phyloP scores from a whole-genome alignment of 2,329 filamentous ascomycete species.

The Aspergillus sclerotialis region DNA sequence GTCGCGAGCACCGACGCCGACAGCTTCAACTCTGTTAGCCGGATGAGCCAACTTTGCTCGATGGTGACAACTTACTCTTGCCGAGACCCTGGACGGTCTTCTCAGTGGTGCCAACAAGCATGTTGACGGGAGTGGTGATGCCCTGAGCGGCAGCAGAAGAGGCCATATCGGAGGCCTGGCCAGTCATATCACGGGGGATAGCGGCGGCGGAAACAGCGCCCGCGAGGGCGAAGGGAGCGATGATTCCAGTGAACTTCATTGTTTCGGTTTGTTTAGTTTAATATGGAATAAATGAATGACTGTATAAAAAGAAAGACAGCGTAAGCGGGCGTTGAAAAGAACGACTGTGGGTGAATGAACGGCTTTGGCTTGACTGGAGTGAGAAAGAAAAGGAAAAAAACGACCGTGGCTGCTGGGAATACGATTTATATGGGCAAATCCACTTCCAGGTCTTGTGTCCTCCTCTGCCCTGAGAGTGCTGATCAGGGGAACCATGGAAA shows the following conservation, averaged over 20 bases:
- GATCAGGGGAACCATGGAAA: slow-evolving; percentile 2
- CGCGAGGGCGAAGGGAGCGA: slow-evolving; percentile 24
- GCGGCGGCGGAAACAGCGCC: slow-evolving; percentile 22
- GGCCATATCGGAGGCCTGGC: neutral
- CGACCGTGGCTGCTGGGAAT: neutral
- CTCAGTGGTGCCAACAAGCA: slow-evolving; percentile 1
- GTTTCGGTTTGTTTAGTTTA: slow-evolving; percentile 9
- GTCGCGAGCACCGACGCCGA: slow-evolving; percentile 2
- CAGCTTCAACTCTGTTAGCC: neutral
- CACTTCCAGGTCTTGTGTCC: neutral
- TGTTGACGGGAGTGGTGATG: neutral
- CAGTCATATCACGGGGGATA: slow-evolving; percentile 14
- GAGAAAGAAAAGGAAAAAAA: slow-evolving; percentile 4
- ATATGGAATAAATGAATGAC: slow-evolving; percentile 19
- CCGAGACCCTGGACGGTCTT: slow-evolving; percentile 3
- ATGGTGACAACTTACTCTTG: neutral
- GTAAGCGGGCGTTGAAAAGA: slow-evolving; percentile 9
- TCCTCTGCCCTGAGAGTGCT: neutral
- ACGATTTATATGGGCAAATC: slow-evolving; percentile 18
- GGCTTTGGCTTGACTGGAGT: slow-evolving; percentile 11
- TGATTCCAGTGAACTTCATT: slow-evolving; percentile 32
- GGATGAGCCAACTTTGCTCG: neutral
- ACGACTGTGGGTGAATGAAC: slow-evolving; percentile 15
- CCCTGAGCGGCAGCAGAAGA: neutral
- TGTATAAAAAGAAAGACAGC: slow-evolving; percentile 8